Conservation (phyloP, 495 filamentous ascomycete species). For the Geopyxis carbonaria region DNA sequence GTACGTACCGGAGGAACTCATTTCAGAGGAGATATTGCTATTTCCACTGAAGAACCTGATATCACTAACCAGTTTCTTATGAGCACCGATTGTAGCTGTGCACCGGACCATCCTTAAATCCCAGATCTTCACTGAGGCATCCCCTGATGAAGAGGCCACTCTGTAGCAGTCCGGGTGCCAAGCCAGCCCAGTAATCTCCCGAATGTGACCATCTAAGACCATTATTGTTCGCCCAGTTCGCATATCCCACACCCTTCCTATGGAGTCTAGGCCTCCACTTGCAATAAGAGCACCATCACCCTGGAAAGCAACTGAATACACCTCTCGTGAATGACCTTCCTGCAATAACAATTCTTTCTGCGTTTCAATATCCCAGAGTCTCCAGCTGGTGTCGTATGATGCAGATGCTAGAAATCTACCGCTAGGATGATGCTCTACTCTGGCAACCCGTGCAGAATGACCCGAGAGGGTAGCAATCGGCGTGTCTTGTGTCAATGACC, state of each 20-base stretch:
- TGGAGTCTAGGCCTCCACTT: constrained; percentile 80
- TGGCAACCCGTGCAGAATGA: constrained; percentile 71
- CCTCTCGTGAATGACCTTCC: constrained; percentile 86
- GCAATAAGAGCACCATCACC: constrained; percentile 79
- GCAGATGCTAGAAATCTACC: constrained; percentile 82
- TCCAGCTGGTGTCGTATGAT: constrained; percentile 92
- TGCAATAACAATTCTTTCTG: constrained; percentile 71
- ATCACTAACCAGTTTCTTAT: constrained; percentile 82
- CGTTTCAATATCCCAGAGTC: constrained; percentile 84
- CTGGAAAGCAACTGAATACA: constrained; percentile 77
- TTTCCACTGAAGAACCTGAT: constrained; percentile 80
- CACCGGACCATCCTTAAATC: constrained; percentile 77
- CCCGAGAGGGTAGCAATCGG: constrained; percentile 71
- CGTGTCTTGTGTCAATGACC: constrained; percentile 69
- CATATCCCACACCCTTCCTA: constrained; percentile 93
- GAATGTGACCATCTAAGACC: constrained; percentile 72
- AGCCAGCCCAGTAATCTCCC: constrained; percentile 79
- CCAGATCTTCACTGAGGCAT: constrained; percentile 97
- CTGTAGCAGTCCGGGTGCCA: constrained; percentile 86
- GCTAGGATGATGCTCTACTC: constrained; percentile 88
- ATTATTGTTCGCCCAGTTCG: constrained; percentile 85
- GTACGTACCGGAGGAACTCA: constrained; percentile 68
- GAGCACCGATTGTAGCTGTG: constrained; percentile 71
- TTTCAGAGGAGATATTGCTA: constrained; percentile 31
- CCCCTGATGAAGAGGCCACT: constrained; percentile 73